Evolutionary conservation across 306 rosid genomes (phyloP), one percentile per base, ranked within the genome.

Genomic region (Lathyrus tuberosus): DNA sequence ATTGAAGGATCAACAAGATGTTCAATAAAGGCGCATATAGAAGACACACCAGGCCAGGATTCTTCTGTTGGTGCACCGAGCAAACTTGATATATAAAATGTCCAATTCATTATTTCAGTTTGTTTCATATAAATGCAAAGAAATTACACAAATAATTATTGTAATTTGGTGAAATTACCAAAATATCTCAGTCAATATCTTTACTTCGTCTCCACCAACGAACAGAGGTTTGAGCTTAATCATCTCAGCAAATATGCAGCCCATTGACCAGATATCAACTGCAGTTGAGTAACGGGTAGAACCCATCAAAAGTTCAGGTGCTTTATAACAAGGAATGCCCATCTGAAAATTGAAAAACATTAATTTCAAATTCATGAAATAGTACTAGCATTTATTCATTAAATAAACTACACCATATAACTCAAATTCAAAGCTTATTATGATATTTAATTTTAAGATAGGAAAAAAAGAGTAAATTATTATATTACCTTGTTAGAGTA

Each of bases 281-380:
- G 65, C 4, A 11, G 57, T 73, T 38, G 65, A 63, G 58, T 62
- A 38, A 1, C 26, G 16, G 26, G 46, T 11, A 41, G 44, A 73
- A 52, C 78, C 78, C 6, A 73, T 6, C 71, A 73, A 73, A 37
- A 73, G 22, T 73, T 73, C 71, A 26, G 78, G 78, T 26, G 78
- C 71, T 51, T 9, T 40, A 11, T 73, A 73, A 18, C 8, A 15
- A 38, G 31, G 48, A 17, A 2, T n/a, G 18, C 47, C 59, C 48
- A 65, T 12, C 78, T 74, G 72, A 33, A 18, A 65, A 53, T 22
- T 2, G 7, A 62, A 38, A 48, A 49, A 10, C 16, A 62, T 14
- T 31, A 22, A 15, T 60, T 62, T 12, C 64, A 26, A 26, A 26
- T 26, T 26, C 4, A 26, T 24, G 1, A 24, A 69, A 60, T 16